These are phyloP conservation scores for Cordyceps javanica DNA, from an alignment of 2,329 filamentous ascomycete genomes.

Conservation along the genomic window DNA sequence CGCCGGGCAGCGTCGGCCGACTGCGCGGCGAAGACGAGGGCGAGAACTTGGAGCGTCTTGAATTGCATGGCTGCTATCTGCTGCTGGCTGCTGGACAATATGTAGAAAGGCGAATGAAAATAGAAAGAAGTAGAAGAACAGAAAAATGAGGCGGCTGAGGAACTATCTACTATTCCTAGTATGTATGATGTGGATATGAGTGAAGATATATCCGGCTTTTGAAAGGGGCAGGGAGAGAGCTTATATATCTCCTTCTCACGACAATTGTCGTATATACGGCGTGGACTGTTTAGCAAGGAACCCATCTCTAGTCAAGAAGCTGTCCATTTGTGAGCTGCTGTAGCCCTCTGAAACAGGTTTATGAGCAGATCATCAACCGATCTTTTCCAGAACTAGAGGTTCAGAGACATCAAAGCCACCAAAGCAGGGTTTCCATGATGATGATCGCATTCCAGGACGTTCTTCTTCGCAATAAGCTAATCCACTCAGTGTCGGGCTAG, in stretches of 20 bases:
- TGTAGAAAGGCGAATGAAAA: too few relatives aligned
- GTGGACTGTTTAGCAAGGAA: too few relatives aligned
- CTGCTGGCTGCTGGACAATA: too few relatives aligned
- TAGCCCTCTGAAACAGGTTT: not conserved
- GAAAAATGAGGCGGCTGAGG: not conserved
- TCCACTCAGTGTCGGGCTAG: not conserved
- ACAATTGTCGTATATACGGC: too few relatives aligned
- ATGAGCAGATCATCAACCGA: not conserved
- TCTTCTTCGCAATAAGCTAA: too few relatives aligned
- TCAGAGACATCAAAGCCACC: too few relatives aligned
- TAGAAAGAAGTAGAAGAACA: not conserved
- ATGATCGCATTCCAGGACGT: constrained; percentile 5
- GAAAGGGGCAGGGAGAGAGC: not conserved
- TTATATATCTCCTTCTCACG: not conserved
- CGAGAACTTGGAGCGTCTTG: constrained; percentile 3
- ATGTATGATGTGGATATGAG: not conserved
- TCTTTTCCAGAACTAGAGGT: not conserved
- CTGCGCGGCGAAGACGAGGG: constrained; percentile 1
- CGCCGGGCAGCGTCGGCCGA: not conserved
- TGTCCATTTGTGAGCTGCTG: not conserved
- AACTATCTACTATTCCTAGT: not conserved
- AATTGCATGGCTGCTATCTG: not conserved
- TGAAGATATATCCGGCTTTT: not conserved
- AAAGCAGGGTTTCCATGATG: not conserved
- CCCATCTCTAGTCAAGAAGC: not conserved